Evolutionary conservation across 176 grass and related monocot genomes (phyloP).

Genomic region (Triticum timopheevii): DNA sequence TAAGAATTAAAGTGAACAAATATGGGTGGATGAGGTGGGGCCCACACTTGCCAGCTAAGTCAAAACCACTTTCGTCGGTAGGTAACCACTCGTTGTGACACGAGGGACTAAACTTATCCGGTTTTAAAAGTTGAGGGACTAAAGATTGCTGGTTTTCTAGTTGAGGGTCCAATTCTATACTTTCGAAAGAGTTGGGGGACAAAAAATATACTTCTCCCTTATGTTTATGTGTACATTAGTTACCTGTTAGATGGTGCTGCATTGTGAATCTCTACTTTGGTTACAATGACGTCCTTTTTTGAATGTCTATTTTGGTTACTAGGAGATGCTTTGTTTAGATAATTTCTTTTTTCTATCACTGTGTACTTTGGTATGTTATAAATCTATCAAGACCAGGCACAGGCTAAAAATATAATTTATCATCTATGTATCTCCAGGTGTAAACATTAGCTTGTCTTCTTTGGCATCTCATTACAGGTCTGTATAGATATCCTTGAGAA

Average conservation of each 20-base stretch:
- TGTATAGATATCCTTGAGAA: background rate
- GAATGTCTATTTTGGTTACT: background rate
- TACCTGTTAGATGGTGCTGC: background rate
- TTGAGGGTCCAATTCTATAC: no score
- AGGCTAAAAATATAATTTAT: background rate
- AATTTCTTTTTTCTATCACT: background rate
- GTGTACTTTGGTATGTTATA: slow-evolving; percentile 2
- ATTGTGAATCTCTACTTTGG: background rate
- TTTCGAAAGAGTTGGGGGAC: no score
- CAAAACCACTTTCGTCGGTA: no score
- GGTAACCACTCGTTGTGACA: no score
- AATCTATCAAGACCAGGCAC: background rate
- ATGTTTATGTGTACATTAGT: background rate
- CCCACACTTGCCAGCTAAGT: no score
- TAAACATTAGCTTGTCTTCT: slow-evolving; percentile 1
- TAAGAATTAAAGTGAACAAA: no score
- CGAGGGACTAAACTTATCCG: no score
- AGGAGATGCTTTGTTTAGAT: background rate
- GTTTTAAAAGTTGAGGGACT: no score
- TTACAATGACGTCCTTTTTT: background rate
- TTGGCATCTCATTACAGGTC: background rate
- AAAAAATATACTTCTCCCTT: no score
- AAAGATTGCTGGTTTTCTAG: no score
- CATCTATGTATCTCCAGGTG: background rate
- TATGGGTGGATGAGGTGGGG: no score